Evolutionary conservation across 2,329 filamentous ascomycete genomes (phyloP).

Genomic region (Trichophyton benhamiae): DNA sequence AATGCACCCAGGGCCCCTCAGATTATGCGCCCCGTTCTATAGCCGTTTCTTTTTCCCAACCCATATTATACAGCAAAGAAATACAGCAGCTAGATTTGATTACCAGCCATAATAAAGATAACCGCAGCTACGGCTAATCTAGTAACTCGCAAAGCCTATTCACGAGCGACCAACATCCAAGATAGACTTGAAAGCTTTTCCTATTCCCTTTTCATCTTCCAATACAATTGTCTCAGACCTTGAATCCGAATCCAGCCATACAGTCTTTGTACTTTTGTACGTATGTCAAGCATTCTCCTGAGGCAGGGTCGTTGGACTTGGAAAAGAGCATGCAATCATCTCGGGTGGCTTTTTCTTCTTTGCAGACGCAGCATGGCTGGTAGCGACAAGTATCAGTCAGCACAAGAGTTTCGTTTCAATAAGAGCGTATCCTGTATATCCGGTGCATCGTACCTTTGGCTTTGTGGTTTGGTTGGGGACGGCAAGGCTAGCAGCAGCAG

Average conservation of each 20-base stretch:
- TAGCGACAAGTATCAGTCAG: neutral
- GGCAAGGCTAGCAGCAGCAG: neutral
- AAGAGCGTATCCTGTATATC: neutral
- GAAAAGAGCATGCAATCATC: constrained; percentile 99
- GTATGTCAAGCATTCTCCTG: constrained; percentile 67
- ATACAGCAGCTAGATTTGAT: neutral
- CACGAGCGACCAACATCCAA: neutral
- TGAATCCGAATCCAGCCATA: constrained; percentile 89
- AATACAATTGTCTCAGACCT: constrained; percentile 30
- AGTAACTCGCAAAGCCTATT: neutral
- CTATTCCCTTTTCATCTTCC: neutral
- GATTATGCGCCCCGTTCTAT: neutral
- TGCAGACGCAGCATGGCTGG: constrained; percentile 96
- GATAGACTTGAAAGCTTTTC: neutral
- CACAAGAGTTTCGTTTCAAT: neutral
- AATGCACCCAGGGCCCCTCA: neutral
- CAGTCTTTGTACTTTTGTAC: constrained; percentile 80
- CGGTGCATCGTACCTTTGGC: neutral
- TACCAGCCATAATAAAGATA: neutral
- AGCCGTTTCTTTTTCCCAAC: neutral
- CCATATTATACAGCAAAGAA: neutral
- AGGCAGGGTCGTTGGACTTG: constrained; percentile 59
- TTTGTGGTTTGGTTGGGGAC: neutral
- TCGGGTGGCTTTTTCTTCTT: constrained; percentile 77
- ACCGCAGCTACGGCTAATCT: neutral